These are phyloP conservation scores for Crassisporium funariophilum DNA, from an alignment of 768 basidiomycete genomes.

Conservation along the genomic window DNA sequence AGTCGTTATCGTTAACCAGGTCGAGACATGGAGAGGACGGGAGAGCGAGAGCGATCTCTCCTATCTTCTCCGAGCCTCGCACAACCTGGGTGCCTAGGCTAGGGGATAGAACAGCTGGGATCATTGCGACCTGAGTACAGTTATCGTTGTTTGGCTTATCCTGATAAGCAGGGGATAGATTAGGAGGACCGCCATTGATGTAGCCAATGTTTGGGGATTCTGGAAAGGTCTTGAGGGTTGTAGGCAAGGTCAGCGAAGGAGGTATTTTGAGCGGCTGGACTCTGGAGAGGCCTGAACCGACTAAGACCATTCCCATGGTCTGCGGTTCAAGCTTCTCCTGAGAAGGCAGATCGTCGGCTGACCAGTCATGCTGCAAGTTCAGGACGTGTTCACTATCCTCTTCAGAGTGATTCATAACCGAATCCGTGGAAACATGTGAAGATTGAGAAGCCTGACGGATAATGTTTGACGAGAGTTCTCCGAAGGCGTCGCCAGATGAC, in stretches of 20 bases:
- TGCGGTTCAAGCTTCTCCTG: conserved; percentile 15
- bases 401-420: background rate
- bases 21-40: conserved; percentile 1
- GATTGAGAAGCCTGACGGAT: too few species aligned
- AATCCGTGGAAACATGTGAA: conserved; percentile 4
- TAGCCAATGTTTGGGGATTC: background rate
- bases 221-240: background rate
- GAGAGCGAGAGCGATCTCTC: background rate
- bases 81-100: too few species aligned
- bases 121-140: conserved; percentile 2
- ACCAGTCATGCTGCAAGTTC: conserved; percentile 15
- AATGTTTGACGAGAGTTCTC: too few species aligned
- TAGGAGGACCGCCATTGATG: background rate
- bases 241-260: background rate
- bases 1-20: background rate
- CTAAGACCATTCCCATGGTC: conserved; percentile 13
- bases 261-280: conserved; percentile 12
- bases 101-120: too few species aligned
- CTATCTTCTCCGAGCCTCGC: too few species aligned
- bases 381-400: background rate
- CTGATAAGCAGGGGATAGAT: background rate
- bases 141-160: background rate
- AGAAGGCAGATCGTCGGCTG: conserved; percentile 18
- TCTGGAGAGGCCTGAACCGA: background rate
- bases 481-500: too few species aligned